phyloP scores from a whole-genome alignment of 2,329 filamentous ascomycete genomes.

The Zymoseptoria crescenta region DNA sequence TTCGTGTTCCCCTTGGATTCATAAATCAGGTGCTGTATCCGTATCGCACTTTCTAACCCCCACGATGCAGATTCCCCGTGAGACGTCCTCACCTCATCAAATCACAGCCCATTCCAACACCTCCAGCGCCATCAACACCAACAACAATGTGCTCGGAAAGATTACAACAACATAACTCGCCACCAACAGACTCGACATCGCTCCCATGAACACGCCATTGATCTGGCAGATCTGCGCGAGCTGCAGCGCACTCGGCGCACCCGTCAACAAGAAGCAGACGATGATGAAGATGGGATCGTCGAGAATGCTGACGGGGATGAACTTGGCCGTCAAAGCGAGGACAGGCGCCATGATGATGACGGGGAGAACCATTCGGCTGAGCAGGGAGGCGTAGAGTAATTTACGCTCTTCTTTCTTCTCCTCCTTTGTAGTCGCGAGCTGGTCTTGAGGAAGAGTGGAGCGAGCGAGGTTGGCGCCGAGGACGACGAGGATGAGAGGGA shows the following conservation, averaged over 20 bases:
- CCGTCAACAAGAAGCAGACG: slow-evolving; percentile 92
- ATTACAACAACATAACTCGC: slow-evolving; percentile 97
- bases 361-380: slow-evolving; percentile 87
- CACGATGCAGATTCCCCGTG: neutral
- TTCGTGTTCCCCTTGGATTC: neutral
- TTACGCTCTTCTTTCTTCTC: slow-evolving; percentile 62
- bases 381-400: slow-evolving; percentile 73
- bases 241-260: slow-evolving; percentile 87
- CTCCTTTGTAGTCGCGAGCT: slow-evolving; percentile 58
- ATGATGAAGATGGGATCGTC: slow-evolving; percentile 98
- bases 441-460: slow-evolving; percentile 69
- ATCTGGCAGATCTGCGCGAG: slow-evolving; percentile 97
- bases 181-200: slow-evolving; percentile 88
- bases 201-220: slow-evolving; percentile 89
- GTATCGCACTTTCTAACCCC: no score
- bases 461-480: slow-evolving; percentile 88
- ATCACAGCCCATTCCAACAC: slow-evolving; percentile 75
- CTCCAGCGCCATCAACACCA: slow-evolving; percentile 87
- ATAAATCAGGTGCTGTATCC: neutral
- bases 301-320: slow-evolving; percentile 82
- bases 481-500: slow-evolving; percentile 90
- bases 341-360: slow-evolving; percentile 88
- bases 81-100: neutral
- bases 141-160: slow-evolving; percentile 78
- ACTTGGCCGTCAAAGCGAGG: slow-evolving; percentile 80